Conservation (phyloP, 2,329 filamentous ascomycete species). For the Pyricularia sp. region DNA sequence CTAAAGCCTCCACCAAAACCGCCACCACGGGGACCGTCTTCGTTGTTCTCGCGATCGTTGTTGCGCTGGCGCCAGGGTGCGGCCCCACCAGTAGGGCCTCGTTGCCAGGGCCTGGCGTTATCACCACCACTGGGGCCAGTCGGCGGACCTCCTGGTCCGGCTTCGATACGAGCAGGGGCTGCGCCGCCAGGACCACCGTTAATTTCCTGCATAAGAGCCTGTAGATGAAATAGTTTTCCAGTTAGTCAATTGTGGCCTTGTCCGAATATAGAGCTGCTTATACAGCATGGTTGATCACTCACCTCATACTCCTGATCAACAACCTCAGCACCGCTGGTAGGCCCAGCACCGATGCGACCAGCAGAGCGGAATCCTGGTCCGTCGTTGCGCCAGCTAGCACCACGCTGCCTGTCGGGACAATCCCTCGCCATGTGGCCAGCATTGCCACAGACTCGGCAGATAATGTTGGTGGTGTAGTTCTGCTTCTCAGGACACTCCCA, state of each 20-base stretch:
- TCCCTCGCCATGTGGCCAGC: constrained; percentile 97
- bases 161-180: constrained; percentile 10
- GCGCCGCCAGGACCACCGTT: constrained; percentile 52
- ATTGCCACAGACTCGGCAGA: constrained; percentile 95
- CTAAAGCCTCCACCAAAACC: constrained; percentile 17
- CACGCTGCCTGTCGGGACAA: constrained; percentile 87
- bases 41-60: constrained; percentile 36
- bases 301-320: constrained; percentile 93
- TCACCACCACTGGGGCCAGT: background rate
- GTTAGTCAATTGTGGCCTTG: background rate
- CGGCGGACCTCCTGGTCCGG: constrained; percentile 10
- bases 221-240: background rate
- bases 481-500: constrained; percentile 96
- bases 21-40: constrained; percentile 13
- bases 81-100: constrained; percentile 68
- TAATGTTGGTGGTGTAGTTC: constrained; percentile 98
- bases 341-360: constrained; percentile 55
- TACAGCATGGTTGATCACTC: constrained; percentile 21
- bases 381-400: constrained; percentile 83
- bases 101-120: constrained; percentile 72
- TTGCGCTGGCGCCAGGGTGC: constrained; percentile 57
- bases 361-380: constrained; percentile 31
- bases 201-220: constrained; percentile 97
- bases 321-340: constrained; percentile 56
- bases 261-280: background rate